Evolutionary conservation across 2,329 filamentous ascomycete genomes (phyloP), one percentile per base, ranked within the genome.

Genomic region (Blumeriella jaapii): DNA sequence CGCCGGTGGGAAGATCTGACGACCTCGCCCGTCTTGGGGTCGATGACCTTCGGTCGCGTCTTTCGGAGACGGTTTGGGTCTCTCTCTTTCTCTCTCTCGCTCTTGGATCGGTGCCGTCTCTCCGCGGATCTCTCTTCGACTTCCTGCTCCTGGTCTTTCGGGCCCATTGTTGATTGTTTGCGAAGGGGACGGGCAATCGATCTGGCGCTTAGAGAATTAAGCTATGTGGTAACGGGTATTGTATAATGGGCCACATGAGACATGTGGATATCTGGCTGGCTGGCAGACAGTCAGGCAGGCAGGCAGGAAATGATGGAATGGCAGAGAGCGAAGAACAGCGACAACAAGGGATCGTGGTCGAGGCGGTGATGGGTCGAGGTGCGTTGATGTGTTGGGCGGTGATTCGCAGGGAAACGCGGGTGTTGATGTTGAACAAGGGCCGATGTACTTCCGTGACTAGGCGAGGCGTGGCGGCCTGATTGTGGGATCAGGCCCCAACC

Each of bases 21-120:
- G 11, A 39, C 29, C 38, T 53, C 49, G 8, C 53, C 53, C 12
- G 55, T 55, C 34, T 53, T 52, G 10, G 52, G 47, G 34, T 56
- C 50, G 28, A 51, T 49, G 1, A 42, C 20, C 37, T 53, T 55
- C 5, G 51, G 35, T 40, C 45, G 39, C 9, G 51, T 46, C 37
- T 55, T 56, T 39, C 55, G 49, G 20, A 52, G 48, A 19, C 50
- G 50, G 44, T 50, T 51, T 26, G 53, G 45, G 36, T 54, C 52
- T 30, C 45, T 55, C 29, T 54, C 53, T 9, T 34, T 44, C 40
- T 54, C 52, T 30, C 45, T 55, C 29, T 54, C 53, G 9, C 35
- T 44, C 40, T 54, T 55, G n/a, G 46, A 32, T 17, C 50, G 42
- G 37, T 54, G 45, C 38, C 50, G 40, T 31, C 47, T 47, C 41